Evolutionary conservation across 2,329 filamentous ascomycete genomes (phyloP), one percentile per base, ranked within the genome.

Genomic region (Hymenoscyphus occultus): DNA sequence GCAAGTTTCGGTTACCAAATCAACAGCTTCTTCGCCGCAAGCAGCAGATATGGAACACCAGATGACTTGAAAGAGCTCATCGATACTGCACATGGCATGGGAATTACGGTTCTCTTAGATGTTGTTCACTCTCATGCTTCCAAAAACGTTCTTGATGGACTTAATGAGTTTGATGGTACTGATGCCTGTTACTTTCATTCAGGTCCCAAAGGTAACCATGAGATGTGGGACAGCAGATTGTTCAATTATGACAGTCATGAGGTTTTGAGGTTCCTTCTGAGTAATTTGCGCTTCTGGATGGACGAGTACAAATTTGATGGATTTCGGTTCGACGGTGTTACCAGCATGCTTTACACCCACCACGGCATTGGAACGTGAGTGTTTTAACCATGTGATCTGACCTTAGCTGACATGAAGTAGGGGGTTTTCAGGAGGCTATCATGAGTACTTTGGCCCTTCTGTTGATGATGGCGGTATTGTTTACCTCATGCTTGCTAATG

Each of bases 241-340:
- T 99, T 99, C 84, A 99, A 99, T 81, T 99, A 98, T 75, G 94
- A 93, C 39, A 87, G 87, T 73, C 93, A 98, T 74, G 95, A 99
- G 76, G 95, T 99, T 28, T 78, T 98, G 76, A 87, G 95, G n/a
- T 99, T 99, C 79, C 81, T 99, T 57, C 82, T 99, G 32, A 97
- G 93, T 77, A 99, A 99, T 76, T 80, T 99, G 65, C 86, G 94
- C 31, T 99, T 97, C 81, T 99, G 95, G 93, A 98, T 99, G 93
- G 94, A 98, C 64, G 93, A 97, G 79, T 99, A 97, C 74, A 82
- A 87, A 51, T 98, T 99, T 75, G 95, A 99, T 75, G 95, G 95
- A 31, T 99, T 98, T 84, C 87, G 95, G 54, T 99, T 99, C 73
- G 95, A 99, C 72, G 95, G 95, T 70, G 95, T 99, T 61, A 99